phyloP scores from a whole-genome alignment of 1,284 basidiomycete species.

The Grifola frondosa region DNA sequence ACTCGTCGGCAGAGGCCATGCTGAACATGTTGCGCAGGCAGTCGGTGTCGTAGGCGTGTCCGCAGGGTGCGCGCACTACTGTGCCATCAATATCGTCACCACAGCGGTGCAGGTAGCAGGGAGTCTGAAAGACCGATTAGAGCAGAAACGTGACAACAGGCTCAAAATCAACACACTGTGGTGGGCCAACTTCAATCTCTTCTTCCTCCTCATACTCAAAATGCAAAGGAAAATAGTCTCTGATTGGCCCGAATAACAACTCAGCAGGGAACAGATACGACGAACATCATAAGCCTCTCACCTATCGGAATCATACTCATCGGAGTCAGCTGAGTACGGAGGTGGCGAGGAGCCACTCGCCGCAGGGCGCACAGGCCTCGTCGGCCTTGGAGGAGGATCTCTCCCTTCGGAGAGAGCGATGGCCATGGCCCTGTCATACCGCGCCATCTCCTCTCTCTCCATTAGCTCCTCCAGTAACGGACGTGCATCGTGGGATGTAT shows the following conservation, averaged over 20 bases:
- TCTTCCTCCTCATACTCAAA: no score
- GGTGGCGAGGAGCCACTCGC: neutral
- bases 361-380: neutral
- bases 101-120: no score
- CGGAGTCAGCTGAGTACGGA: neutral
- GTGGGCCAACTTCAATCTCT: no score
- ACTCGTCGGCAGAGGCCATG: constrained; percentile 18
- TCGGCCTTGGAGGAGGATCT: constrained; percentile 13
- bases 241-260: no score
- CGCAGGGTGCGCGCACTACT: constrained; percentile 10
- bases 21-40: constrained; percentile 21
- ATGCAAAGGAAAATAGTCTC: no score
- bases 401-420: constrained; percentile 19
- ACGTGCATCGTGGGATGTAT: neutral
- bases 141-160: no score
- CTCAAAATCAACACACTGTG: no score
- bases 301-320: neutral
- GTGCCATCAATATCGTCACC: constrained; percentile 9
- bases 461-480: constrained; percentile 15
- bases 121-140: no score
- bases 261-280: no score
- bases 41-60: constrained; percentile 16
- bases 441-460: constrained; percentile 18
- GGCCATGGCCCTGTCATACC: constrained; percentile 20
- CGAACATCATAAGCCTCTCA: no score